These are phyloP conservation scores for Plasmodium inui DNA, from an alignment of 169 alveolate genomes.

Conservation along the genomic window DNA sequence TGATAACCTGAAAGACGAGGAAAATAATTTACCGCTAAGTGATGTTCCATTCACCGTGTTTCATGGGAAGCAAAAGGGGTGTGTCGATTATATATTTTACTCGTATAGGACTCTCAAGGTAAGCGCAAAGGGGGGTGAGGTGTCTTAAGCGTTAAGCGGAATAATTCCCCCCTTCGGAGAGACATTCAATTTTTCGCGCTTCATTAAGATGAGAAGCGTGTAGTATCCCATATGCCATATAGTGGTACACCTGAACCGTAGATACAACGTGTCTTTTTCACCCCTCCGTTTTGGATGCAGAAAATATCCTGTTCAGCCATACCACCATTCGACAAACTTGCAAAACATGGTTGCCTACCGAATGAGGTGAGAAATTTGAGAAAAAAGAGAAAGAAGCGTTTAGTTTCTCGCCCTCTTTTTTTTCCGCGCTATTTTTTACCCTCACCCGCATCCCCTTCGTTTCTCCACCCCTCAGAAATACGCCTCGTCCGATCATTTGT, in stretches of 20 bases:
- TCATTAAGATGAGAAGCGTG: not conserved
- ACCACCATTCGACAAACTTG: slow-evolving; percentile 42
- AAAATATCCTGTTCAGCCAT: slow-evolving; percentile 40
- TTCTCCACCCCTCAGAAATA: slow-evolving; percentile 35
- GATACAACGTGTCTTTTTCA: not conserved
- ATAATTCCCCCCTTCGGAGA: not conserved
- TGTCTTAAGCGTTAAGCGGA: not conserved
- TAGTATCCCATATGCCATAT: not conserved
- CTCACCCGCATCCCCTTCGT: not conserved
- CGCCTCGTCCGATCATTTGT: slow-evolving; percentile 59
- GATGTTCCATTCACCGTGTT: slow-evolving; percentile 84
- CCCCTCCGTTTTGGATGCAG: slow-evolving; percentile 7
- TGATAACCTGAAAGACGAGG: slow-evolving; percentile 18
- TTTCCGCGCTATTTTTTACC: not conserved
- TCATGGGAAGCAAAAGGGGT: slow-evolving; percentile 90
- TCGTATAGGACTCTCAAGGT: slow-evolving; percentile 77
- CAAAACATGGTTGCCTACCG: slow-evolving; percentile 67
- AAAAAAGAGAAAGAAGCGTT: not conserved
- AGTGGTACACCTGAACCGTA: slow-evolving; percentile 4
- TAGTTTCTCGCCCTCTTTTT: not conserved
- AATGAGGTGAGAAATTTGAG: slow-evolving; percentile 20
- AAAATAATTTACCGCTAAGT: slow-evolving; percentile 27
- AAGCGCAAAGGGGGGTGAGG: not conserved
- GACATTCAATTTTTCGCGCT: not conserved
- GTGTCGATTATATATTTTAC: slow-evolving; percentile 88